Base-by-base conservation (phyloP, 2,329 filamentous ascomycete species). In the Acrocalymma vagum region DNA sequence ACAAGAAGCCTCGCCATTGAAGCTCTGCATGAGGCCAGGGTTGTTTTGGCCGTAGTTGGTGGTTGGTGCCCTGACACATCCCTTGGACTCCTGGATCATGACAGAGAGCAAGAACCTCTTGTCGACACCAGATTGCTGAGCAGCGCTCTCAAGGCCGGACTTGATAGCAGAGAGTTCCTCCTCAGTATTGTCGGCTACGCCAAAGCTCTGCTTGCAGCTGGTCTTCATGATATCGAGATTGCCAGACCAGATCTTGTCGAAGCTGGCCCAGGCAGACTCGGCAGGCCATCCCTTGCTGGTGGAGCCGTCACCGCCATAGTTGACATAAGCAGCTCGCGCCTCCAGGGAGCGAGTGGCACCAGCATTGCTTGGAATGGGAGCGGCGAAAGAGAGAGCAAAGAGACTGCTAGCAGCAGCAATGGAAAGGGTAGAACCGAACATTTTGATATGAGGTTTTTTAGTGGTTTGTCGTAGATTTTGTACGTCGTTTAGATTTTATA, bases 21-120 rank as follows among this genome's bases (percentile, higher is more conserved):
- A 73, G 10, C 60, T 62, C 55, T 78, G 75, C 66, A 78, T 73
- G n/a, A 78, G 47, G 3, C 75, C 75, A 1, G 75, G 75, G 48
- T 77, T 78, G 21, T 48, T 45, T 49, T 72, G 65, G 22, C 60
- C 60, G 51, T 72, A 70, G 44, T 63, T 57, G 3, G 75, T 75
- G 1, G 73, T 75, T 11, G 65, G 65, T 27, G 69, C 75, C 34
- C 73, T 70, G 2, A 76, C 72, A 46, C 75, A 78, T 34, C 74
- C 75, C 38, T 70, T 71, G 23, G 67, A 72, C 51, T 78, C 75
- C 53, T 78, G 74, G 55, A 77, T 66, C 22, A 76, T 56, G 29
- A 73, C 66, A 23, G 72, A 72, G 25, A 77, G 60, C 40, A 77
- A 69, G 62, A 74, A 72, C 23, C 69, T 64, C n/a, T 63, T 36